A percentile compares a stretch with the other conserved stretches of the same genome.
These are phyloP conservation scores for Terana coerulea DNA, from an alignment of 768 basidiomycete species.

Conservation along the genomic window DNA sequence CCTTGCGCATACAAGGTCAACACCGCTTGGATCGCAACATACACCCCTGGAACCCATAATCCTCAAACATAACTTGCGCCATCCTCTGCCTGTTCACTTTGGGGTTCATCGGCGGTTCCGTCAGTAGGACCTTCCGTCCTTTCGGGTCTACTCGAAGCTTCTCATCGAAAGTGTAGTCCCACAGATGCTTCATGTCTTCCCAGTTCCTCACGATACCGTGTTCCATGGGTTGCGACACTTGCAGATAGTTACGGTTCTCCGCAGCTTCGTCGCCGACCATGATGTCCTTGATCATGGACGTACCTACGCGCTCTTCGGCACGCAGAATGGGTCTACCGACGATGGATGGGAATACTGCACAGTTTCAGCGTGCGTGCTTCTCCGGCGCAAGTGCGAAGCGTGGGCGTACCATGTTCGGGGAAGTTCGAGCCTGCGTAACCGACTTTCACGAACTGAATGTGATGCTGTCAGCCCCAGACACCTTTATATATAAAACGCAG, in stretches of 20 bases:
- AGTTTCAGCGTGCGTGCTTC: neutral
- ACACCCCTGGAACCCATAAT: conserved; percentile 96
- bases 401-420: conserved; percentile 37
- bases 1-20: conserved; percentile 98
- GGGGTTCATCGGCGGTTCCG: conserved; percentile 99
- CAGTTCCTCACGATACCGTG: conserved; percentile 99
- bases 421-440: conserved; percentile 65
- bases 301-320: conserved; percentile 89
- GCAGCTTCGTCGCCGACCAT: conserved; percentile 99
- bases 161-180: conserved; percentile 98
- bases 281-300: conserved; percentile 88
- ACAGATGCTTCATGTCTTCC: conserved; percentile 98
- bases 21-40: conserved; percentile 98
- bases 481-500: neutral
- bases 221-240: conserved; percentile 98
- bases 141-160: conserved; percentile 86
- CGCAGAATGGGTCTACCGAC: conserved; percentile 96
- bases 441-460: conserved; percentile 55
- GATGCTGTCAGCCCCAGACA: neutral
- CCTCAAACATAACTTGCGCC: conserved; percentile 99
- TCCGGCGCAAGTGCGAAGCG: neutral
- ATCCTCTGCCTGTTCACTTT: conserved; percentile 88
- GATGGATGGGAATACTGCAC: conserved; percentile 89
- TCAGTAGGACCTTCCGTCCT: conserved; percentile 88
- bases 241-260: conserved; percentile 89